Evolutionary conservation across 495 filamentous ascomycete genomes (phyloP), one percentile per base, ranked within the genome.

Genomic region (Halenospora varia): DNA sequence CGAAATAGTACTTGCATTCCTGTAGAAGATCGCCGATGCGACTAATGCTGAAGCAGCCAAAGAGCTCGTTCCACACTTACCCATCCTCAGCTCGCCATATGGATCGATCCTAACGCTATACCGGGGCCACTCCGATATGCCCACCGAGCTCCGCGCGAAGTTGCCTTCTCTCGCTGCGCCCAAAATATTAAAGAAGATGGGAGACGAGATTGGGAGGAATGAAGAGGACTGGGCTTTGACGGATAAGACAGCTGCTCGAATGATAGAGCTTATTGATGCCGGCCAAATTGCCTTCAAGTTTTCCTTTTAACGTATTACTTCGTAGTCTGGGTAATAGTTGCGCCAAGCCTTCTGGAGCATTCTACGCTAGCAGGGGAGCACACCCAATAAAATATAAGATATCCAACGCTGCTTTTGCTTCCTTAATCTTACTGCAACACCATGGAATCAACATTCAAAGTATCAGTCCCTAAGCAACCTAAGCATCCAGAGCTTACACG

Each of bases 191-290:
- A 39, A 52, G 49, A 39, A 35, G 19, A 52, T n/a, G 19, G 25
- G 49, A 39, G 49, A 49, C 6, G 29, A 35, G 47, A 49, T 22
- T 22, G 22, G 22, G 22, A 20, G 24, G 49, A 17, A 52, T 52
- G 49, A 39, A 25, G 25, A 52, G 25, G 49, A 52, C 49, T 52
- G 26, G 24, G 47, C 25, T 39, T 52, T 52, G 25, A 52, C 25
- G 19, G 25, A 39, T 52, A 39, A 52, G 49, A 39, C 49, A 52
- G 49, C 49, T 52, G 25, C 49, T 23, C 25, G 19, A 52, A 29
- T 52, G 19, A 52, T 52, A 52, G 15, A 52, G 17, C 49, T 52
- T 52, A 39, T 52, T 52, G 25, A 52, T 52, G 19, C 10, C 25
- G 25, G 49, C 25, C 25, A 52, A 25, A 39, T 39, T 2, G 49